phyloP scores from a whole-genome alignment of 768 basidiomycete genomes.

The Thelephora aurantiotincta region DNA sequence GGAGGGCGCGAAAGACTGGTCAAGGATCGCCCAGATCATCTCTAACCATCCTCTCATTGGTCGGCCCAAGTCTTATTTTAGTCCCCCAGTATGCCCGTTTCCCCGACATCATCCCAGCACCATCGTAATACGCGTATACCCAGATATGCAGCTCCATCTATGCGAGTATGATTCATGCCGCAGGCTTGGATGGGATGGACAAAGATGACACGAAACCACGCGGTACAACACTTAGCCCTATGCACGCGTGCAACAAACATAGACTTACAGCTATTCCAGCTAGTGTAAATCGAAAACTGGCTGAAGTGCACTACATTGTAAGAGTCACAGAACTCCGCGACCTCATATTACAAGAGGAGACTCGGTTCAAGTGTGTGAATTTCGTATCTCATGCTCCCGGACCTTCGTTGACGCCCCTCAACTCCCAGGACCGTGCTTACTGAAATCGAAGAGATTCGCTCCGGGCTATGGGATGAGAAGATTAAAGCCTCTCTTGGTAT shows the following conservation, averaged over 20 bases:
- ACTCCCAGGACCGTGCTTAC: slow-evolving; percentile 38
- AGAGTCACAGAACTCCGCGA: slow-evolving; percentile 59
- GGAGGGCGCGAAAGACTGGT: slow-evolving; percentile 59
- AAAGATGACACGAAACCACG: slow-evolving; percentile 23
- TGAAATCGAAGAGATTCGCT: slow-evolving; percentile 68
- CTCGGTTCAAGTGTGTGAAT: slow-evolving; percentile 52
- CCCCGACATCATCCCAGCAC: slow-evolving; percentile 1
- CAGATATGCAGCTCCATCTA: slow-evolving; percentile 64
- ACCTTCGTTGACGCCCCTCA: background rate
- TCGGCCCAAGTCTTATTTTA: slow-evolving; percentile 52
- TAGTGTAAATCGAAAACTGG: slow-evolving; percentile 48
- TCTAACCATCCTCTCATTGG: slow-evolving; percentile 55
- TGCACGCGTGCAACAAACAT: background rate
- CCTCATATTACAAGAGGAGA: slow-evolving; percentile 62
- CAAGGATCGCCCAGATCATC: slow-evolving; percentile 47
- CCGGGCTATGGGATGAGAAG: slow-evolving; percentile 47
- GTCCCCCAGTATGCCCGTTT: slow-evolving; percentile 36
- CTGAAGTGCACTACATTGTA: slow-evolving; percentile 56
- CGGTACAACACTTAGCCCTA: slow-evolving; percentile 23
- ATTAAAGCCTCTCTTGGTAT: slow-evolving; percentile 23
- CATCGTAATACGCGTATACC: slow-evolving; percentile 10
- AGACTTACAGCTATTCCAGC: slow-evolving; percentile 27
- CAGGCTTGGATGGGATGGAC: slow-evolving; percentile 38
- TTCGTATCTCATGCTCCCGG: background rate
- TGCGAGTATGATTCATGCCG: slow-evolving; percentile 50